A percentile compares a stretch with the other conserved stretches of the same genome.
phyloP scores from a whole-genome alignment of 257 asterid species.

The Verbena officinalis region DNA sequence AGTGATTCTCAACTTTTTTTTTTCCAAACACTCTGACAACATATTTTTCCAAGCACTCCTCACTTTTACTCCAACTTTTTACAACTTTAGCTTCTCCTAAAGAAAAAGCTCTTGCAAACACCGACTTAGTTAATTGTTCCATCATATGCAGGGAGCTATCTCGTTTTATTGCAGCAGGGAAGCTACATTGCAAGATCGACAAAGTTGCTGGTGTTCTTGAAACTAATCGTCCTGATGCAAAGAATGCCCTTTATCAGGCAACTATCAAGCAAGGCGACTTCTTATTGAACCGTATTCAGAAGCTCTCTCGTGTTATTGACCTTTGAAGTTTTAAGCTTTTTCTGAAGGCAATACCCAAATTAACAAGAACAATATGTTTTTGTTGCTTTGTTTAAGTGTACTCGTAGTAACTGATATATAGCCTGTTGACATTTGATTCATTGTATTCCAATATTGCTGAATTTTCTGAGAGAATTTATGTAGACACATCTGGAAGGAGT shows the following conservation, averaged over 20 bases:
- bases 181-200: constrained; percentile 83
- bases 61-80: too few species aligned
- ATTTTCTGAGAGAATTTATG: too few species aligned
- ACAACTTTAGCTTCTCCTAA: too few species aligned
- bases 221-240: constrained; percentile 84
- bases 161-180: constrained; percentile 81
- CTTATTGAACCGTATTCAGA: constrained; percentile 78
- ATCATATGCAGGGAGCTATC: constrained; percentile 63
- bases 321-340: constrained; percentile 39
- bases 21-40: too few species aligned
- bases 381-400: constrained; percentile 15
- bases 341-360: background rate
- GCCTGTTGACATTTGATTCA: background rate
- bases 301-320: constrained; percentile 83
- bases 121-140: background rate
- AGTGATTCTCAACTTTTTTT: too few species aligned
- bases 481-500: too few species aligned
- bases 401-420: background rate
- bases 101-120: too few species aligned
- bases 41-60: too few species aligned
- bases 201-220: constrained; percentile 80
- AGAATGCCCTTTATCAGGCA: constrained; percentile 82
- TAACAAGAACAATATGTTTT: background rate
- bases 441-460: too few species aligned
- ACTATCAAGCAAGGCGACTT: constrained; percentile 88